Conservation (phyloP, 768 basidiomycete species). For the Lentinula raphanica region DNA sequence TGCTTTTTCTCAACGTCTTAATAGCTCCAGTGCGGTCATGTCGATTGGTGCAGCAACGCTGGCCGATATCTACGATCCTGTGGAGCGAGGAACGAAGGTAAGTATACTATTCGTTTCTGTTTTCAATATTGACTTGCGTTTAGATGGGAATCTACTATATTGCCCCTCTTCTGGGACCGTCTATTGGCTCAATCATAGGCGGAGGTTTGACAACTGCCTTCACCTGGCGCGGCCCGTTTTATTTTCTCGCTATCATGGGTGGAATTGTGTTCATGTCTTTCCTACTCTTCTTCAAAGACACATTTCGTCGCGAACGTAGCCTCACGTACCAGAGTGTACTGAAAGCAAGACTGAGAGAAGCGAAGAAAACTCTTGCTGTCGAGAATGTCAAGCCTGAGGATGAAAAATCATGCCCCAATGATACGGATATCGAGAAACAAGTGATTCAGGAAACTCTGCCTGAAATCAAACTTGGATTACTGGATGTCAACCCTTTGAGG, state of each 20-base stretch:
- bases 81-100: conserved; percentile 64
- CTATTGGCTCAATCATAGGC: conserved; percentile 69
- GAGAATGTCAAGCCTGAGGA: conserved; percentile 22
- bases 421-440: conserved; percentile 12
- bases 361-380: conserved; percentile 11
- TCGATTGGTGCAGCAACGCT: conserved; percentile 73
- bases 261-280: conserved; percentile 52
- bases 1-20: background rate
- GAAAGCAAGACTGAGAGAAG: conserved; percentile 31
- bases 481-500: conserved; percentile 70
- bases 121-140: conserved; percentile 1
- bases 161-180: conserved; percentile 71
- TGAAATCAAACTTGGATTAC: conserved; percentile 50
- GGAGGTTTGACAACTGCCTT: conserved; percentile 61
- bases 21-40: conserved; percentile 61
- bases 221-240: conserved; percentile 79
- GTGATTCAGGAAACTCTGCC: conserved; percentile 7
- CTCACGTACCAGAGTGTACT: conserved; percentile 70
- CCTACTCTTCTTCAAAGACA: conserved; percentile 70
- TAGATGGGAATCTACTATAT: conserved; percentile 78
- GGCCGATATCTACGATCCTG: conserved; percentile 72
- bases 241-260: conserved; percentile 68
- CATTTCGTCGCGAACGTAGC: conserved; percentile 80
- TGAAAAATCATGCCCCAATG: conserved; percentile 13
- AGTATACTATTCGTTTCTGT: background rate